These are phyloP conservation scores for Leishmania arabica DNA, from an alignment of 208 protist species.

Conservation along the genomic window DNA sequence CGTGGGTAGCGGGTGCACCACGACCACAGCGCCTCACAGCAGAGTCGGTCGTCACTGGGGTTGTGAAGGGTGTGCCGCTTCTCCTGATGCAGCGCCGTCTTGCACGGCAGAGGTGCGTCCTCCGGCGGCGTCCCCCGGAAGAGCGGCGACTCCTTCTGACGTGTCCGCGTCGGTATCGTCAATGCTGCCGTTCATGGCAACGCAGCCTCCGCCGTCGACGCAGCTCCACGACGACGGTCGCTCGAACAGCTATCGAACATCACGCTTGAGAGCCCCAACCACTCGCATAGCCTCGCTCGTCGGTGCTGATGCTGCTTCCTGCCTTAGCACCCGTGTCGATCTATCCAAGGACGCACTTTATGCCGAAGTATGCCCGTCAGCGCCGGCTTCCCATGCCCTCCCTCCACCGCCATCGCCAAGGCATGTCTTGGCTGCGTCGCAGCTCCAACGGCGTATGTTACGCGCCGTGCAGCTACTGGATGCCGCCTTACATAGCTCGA, in stretches of 20 bases:
- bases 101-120: not conserved
- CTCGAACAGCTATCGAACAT: not conserved
- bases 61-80: not conserved
- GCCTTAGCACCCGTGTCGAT: not conserved
- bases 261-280: not conserved
- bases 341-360: not conserved
- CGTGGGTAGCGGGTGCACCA: not conserved
- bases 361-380: not conserved
- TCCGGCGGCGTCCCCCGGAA: not conserved
- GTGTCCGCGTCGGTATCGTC: not conserved
- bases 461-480: conserved; percentile 6
- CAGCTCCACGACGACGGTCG: not conserved
- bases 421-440: not conserved
- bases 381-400: not conserved
- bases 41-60: not conserved
- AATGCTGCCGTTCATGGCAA: not conserved
- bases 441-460: not conserved
- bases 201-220: not conserved
- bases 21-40: not conserved
- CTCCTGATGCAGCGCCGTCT: not conserved
- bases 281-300: not conserved
- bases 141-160: not conserved
- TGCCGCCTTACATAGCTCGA: not conserved
- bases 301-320: not conserved
- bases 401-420: not conserved